Base-by-base conservation (phyloP, 2,329 filamentous ascomycete species). In the Scedosporium aurantiacum region DNA sequence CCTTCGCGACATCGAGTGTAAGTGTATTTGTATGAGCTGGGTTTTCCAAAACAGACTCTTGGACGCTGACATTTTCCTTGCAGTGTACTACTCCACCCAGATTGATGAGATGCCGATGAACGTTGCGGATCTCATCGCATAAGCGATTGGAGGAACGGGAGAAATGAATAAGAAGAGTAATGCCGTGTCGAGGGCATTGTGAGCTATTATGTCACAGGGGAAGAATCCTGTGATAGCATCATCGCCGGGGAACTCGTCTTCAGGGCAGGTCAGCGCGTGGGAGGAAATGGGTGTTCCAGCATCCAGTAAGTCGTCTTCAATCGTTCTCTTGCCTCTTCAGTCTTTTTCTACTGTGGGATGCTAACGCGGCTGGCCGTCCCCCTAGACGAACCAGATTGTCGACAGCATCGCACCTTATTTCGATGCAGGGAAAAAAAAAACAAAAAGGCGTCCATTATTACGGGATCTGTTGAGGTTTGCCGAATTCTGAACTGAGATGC, bases 61-160 rank as follows among this genome's bases (percentile, higher is more conserved):
- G 14, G 32, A 12, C 14, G 21, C 21, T 60, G 8, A 18, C 23
- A 14, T 47, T 16, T 43, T 61, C 47, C 2, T 16, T 18, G 10
- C 65, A 91, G 87, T 96, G 70, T 96, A 95, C 78, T 96, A 96
- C 77, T 95, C 90, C 16, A 96, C 92, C 56, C 92, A 97, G 78
- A 96, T 97, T 68, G 92, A 97, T 69, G 92, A 97, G 79, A 97
- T 97, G 92, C 92, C 92, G 18, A 97, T 97, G 92, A 97, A 97
- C 71, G 90, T 90, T 72, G 84, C 82, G 68, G 82, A 83, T 67
- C 78, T 85, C 28, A 81, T 81, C 63, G 73, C 80, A 41, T 83
- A 76, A 73, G 54, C 23, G 2, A 37, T 37, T 7, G 23, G 16
- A 10, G 32, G 18, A 10, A 7, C 52, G n/a, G 58, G 47, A 18